phyloP scores from a whole-genome alignment of 805 yeast genomes.

The Starmera quercuum region DNA sequence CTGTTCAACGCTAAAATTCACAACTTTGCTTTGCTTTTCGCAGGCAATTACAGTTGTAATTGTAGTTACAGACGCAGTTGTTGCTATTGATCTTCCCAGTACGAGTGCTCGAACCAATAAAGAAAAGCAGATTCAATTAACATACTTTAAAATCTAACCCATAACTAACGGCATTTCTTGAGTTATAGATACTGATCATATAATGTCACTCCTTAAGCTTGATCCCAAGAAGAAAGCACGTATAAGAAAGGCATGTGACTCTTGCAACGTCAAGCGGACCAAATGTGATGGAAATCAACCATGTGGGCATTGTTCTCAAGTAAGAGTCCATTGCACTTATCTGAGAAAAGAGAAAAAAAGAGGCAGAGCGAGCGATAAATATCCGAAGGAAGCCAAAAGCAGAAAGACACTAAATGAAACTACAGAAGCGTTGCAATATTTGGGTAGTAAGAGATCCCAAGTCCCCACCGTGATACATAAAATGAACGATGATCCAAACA shows the following conservation, averaged over 20 bases:
- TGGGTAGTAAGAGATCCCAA: neutral
- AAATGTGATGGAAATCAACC: conserved; percentile 41
- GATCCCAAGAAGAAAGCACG: conserved; percentile 16
- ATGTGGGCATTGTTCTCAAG: conserved; percentile 32
- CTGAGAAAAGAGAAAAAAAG: conserved; percentile 35
- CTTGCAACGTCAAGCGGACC: conserved; percentile 37
- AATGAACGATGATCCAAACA: neutral
- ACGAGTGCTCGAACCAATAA: too few species aligned
- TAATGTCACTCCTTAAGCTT: too few species aligned
- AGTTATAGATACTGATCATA: too few species aligned
- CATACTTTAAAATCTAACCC: too few species aligned
- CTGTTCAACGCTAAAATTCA: too few species aligned
- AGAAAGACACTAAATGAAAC: conserved; percentile 8
- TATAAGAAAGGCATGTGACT: conserved; percentile 36
- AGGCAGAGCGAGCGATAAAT: conserved; percentile 37
- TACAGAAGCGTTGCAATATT: too few species aligned
- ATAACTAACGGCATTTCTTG: too few species aligned
- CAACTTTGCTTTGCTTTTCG: too few species aligned
- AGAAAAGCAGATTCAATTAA: too few species aligned
- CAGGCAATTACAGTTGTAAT: too few species aligned
- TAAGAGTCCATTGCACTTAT: conserved; percentile 30
- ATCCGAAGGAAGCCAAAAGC: conserved; percentile 26
- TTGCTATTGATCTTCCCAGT: too few species aligned
- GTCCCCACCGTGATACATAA: neutral
- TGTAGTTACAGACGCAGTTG: too few species aligned